phyloP scores from a whole-genome alignment of 352 stramenopile species.

The Phytophthora pseudosyringae region DNA sequence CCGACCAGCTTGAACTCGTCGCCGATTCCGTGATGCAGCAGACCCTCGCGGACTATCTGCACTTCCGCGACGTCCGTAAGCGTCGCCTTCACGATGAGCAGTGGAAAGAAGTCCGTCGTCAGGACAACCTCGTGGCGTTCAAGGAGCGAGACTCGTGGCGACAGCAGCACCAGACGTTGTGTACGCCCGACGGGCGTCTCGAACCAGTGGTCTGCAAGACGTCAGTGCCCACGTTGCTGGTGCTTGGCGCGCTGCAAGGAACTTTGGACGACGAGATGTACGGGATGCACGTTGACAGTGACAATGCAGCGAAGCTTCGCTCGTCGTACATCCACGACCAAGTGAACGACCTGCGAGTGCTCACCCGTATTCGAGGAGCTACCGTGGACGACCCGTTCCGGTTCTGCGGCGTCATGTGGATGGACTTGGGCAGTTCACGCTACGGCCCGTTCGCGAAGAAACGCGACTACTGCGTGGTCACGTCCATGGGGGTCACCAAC shows the following conservation, averaged over 20 bases:
- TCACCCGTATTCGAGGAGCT: slow-evolving; percentile 39
- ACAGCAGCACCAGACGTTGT: slow-evolving; percentile 31
- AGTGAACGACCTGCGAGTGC: slow-evolving; percentile 42
- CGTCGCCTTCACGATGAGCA: slow-evolving; percentile 41
- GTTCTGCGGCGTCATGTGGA: slow-evolving; percentile 44
- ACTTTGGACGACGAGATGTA: slow-evolving; percentile 68
- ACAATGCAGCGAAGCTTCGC: slow-evolving; percentile 40
- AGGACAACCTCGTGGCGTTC: slow-evolving; percentile 48
- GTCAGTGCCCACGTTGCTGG: slow-evolving; percentile 38
- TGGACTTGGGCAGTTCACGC: slow-evolving; percentile 33
- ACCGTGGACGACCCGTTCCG: slow-evolving; percentile 44
- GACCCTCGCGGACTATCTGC: slow-evolving; percentile 36
- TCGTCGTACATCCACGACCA: slow-evolving; percentile 54
- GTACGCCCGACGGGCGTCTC: slow-evolving; percentile 22
- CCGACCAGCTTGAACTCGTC: slow-evolving; percentile 31
- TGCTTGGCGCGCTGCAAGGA: slow-evolving; percentile 52
- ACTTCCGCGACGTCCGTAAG: slow-evolving; percentile 41
- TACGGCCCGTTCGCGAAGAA: slow-evolving; percentile 37
- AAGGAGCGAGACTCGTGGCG: slow-evolving; percentile 43
- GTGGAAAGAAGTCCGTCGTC: slow-evolving; percentile 45
- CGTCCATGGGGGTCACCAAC: slow-evolving; percentile 37
- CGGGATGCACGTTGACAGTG: slow-evolving; percentile 44
- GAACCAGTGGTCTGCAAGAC: slow-evolving; percentile 30
- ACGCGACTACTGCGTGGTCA: slow-evolving; percentile 41
- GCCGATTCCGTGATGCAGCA: slow-evolving; percentile 40